Conservation (phyloP, 768 basidiomycete genomes). For the Mycena sanguinolenta region DNA sequence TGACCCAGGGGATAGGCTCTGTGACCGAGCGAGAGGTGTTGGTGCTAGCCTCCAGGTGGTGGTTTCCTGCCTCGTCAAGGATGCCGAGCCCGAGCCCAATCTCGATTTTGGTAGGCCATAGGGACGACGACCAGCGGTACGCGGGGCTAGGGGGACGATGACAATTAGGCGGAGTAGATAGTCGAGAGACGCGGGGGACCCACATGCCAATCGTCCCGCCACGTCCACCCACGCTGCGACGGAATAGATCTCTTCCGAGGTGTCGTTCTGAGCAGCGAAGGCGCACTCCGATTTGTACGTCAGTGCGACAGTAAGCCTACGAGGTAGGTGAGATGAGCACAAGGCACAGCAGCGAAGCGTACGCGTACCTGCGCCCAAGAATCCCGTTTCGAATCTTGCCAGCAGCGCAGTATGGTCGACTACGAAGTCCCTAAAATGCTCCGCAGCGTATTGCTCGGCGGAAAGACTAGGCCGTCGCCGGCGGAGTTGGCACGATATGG, state of each 20-base stretch:
- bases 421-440: slow-evolving; percentile 90
- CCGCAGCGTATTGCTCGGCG: slow-evolving; percentile 84
- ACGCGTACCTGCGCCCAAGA: slow-evolving; percentile 80
- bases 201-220: slow-evolving; percentile 89
- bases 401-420: too few species aligned
- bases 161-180: neutral
- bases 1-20: too few species aligned
- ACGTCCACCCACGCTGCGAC: slow-evolving; percentile 76
- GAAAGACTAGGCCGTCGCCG: slow-evolving; percentile 93
- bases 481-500: slow-evolving; percentile 75
- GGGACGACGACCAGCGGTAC: slow-evolving; percentile 71
- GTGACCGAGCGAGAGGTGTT: slow-evolving; percentile 82
- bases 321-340: slow-evolving; percentile 44
- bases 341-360: neutral
- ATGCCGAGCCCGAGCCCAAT: slow-evolving; percentile 94
- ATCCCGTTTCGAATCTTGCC: slow-evolving; percentile 84
- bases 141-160: slow-evolving; percentile 64
- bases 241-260: slow-evolving; percentile 76
- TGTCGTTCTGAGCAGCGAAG: slow-evolving; percentile 74
- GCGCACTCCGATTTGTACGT: slow-evolving; percentile 96
- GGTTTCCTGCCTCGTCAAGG: slow-evolving; percentile 89
- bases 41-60: too few species aligned
- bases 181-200: slow-evolving; percentile 31
- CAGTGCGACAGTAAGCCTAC: slow-evolving; percentile 85
- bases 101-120: slow-evolving; percentile 79